Evolutionary conservation across 352 stramenopile genomes (phyloP).

Genomic region (Pythium oligandrum): DNA sequence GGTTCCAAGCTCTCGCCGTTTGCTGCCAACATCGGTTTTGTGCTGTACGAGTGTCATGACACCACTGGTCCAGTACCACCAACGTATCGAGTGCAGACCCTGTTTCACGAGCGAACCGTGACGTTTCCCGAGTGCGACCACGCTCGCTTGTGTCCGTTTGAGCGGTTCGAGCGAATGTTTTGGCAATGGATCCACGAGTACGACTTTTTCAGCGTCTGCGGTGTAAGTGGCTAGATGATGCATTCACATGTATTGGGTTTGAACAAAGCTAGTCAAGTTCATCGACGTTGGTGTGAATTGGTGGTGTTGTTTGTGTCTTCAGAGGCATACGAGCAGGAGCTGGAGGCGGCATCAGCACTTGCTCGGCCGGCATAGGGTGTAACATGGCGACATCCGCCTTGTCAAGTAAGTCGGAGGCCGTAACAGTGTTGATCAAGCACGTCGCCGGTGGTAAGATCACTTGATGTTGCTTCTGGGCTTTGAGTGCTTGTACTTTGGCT

Average conservation of each 20-base stretch:
- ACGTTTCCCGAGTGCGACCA: slow-evolving; percentile 42
- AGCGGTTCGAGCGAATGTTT: slow-evolving; percentile 53
- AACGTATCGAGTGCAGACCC: slow-evolving; percentile 42
- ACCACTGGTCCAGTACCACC: background rate
- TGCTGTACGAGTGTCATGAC: slow-evolving; percentile 60
- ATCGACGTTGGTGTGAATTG: slow-evolving; percentile 38
- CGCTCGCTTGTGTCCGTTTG: slow-evolving; percentile 43
- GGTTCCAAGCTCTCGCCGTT: slow-evolving; percentile 64
- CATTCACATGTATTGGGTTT: too few species aligned
- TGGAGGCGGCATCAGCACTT: slow-evolving; percentile 14
- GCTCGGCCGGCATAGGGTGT: too few species aligned
- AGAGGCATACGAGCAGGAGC: background rate
- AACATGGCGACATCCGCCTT: too few species aligned
- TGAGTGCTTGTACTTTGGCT: slow-evolving; percentile 9
- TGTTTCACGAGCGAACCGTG: slow-evolving; percentile 67
- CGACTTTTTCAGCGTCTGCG: slow-evolving; percentile 50
- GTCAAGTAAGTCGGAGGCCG: too few species aligned
- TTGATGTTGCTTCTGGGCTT: background rate
- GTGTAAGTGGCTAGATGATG: slow-evolving; percentile 4
- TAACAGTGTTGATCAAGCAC: too few species aligned
- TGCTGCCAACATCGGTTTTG: slow-evolving; percentile 77
- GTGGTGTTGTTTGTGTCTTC: background rate
- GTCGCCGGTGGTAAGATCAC: too few species aligned
- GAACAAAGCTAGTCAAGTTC: slow-evolving; percentile 33
- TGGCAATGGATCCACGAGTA: slow-evolving; percentile 65